A percentile compares a stretch with the other conserved stretches of the same genome.
Evolutionary conservation across 192 early-diverging fungal species (phyloP).

Genomic region (Lobosporangium transversale): DNA sequence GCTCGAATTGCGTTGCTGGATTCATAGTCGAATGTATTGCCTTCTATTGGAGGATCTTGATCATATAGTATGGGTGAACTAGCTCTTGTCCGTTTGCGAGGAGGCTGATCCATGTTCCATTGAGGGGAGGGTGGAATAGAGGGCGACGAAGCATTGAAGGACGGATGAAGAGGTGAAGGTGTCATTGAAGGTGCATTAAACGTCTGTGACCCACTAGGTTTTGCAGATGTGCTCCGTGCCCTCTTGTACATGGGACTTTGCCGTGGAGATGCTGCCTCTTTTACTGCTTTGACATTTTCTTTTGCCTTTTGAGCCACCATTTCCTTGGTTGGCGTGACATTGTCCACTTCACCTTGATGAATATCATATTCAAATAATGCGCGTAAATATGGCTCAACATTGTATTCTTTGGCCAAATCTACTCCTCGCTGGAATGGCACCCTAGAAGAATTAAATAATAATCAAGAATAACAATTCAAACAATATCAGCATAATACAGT

Average conservation of each 20-base stretch:
- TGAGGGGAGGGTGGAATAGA: conserved; percentile 41
- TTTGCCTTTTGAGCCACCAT: conserved; percentile 31
- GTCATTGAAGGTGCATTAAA: conserved; percentile 28
- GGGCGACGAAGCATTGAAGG: conserved; percentile 27
- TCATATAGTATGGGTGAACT: conserved; percentile 6
- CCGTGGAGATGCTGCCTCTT: conserved; percentile 21
- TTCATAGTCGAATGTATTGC: conserved; percentile 13
- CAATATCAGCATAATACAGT: background rate
- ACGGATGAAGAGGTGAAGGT: conserved; percentile 41
- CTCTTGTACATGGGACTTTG: conserved; percentile 22
- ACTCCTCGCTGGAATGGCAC: conserved; percentile 89
- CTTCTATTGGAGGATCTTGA: conserved; percentile 7
- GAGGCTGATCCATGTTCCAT: conserved; percentile 22
- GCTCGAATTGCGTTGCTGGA: background rate
- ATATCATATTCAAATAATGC: conserved; percentile 85
- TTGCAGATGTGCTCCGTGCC: conserved; percentile 34
- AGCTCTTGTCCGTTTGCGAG: conserved; percentile 20
- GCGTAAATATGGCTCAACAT: conserved; percentile 73
- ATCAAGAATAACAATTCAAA: background rate
- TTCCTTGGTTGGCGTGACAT: conserved; percentile 59
- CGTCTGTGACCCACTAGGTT: conserved; percentile 18
- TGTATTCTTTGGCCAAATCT: conserved; percentile 83
- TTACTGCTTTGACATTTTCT: background rate
- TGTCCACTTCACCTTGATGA: conserved; percentile 59
- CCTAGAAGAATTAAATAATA: conserved; percentile 57